Percentiles rank a stretch among this genome's conserved stretches.
Evolutionary conservation across 2,329 filamentous ascomycete species (phyloP).

Genomic region (Cladosporium sp.): DNA sequence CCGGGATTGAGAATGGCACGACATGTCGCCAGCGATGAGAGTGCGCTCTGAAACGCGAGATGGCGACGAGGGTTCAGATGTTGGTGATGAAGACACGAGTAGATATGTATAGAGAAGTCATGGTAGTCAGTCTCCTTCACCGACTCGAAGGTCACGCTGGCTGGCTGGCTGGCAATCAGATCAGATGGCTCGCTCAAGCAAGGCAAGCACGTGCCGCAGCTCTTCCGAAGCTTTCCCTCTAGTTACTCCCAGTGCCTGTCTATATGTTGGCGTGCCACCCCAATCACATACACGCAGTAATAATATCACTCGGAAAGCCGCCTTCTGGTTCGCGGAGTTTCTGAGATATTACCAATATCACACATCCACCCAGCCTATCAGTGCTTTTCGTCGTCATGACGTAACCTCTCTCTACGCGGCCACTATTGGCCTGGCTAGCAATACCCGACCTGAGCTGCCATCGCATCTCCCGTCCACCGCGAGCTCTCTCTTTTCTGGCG

Average conservation of each 20-base stretch:
- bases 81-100: not conserved
- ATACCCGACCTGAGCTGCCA: slow-evolving; percentile 3
- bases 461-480: not conserved
- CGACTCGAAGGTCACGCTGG: not conserved
- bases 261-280: not conserved
- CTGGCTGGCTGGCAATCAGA: not conserved
- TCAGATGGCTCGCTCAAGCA: no score
- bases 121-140: not conserved
- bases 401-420: slow-evolving; percentile 8
- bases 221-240: not conserved
- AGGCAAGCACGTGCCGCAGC: not conserved
- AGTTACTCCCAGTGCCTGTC: not conserved
- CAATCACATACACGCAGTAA: not conserved
- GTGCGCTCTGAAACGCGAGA: not conserved
- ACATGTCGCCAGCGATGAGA: not conserved
- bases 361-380: slow-evolving; percentile 10
- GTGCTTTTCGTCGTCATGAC: slow-evolving; percentile 14
- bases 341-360: not conserved
- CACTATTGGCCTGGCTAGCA: slow-evolving; percentile 1
- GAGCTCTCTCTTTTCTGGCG: not conserved
- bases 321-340: not conserved
- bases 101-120: not conserved
- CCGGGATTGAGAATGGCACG: not conserved
- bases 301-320: not conserved
- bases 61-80: not conserved